Conservation (phyloP, 2,329 filamentous ascomycete genomes). For the Talaromyces sp. region DNA sequence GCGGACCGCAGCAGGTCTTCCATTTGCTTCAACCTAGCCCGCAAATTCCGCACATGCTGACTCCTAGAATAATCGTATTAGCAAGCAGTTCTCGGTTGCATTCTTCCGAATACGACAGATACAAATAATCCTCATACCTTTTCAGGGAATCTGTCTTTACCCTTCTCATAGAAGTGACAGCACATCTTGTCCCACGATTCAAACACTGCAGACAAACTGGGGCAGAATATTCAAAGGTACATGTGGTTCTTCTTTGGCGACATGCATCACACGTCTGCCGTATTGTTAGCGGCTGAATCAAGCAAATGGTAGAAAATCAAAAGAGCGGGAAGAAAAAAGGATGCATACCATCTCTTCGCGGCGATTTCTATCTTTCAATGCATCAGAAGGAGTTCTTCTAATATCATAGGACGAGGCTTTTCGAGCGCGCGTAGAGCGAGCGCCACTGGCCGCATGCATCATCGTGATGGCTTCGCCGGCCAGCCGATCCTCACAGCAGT, state of each 20-base stretch:
- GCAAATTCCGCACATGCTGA: not conserved
- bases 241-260: slow-evolving; percentile 5
- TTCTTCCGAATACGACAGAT: not conserved
- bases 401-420: not conserved
- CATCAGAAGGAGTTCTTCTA: not conserved
- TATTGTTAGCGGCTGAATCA: not conserved
- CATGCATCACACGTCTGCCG: slow-evolving; percentile 8
- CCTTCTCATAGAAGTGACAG: not conserved
- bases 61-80: not conserved
- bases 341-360: not conserved
- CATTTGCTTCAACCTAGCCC: slow-evolving; percentile 4
- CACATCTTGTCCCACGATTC: slow-evolving; percentile 2
- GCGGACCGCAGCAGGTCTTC: slow-evolving; percentile 7
- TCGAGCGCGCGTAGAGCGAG: not conserved
- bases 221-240: slow-evolving; percentile 1
- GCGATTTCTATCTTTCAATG: not conserved
- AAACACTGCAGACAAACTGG: slow-evolving; percentile 6
- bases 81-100: not conserved
- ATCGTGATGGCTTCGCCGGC: not conserved
- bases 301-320: not conserved
- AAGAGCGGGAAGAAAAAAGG: not conserved
- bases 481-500: not conserved
- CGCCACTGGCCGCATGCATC: not conserved
- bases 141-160: slow-evolving; percentile 6
- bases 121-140: slow-evolving; percentile 1